phyloP scores from a whole-genome alignment of 768 basidiomycete genomes.

The Multifurca ochricompacta region DNA sequence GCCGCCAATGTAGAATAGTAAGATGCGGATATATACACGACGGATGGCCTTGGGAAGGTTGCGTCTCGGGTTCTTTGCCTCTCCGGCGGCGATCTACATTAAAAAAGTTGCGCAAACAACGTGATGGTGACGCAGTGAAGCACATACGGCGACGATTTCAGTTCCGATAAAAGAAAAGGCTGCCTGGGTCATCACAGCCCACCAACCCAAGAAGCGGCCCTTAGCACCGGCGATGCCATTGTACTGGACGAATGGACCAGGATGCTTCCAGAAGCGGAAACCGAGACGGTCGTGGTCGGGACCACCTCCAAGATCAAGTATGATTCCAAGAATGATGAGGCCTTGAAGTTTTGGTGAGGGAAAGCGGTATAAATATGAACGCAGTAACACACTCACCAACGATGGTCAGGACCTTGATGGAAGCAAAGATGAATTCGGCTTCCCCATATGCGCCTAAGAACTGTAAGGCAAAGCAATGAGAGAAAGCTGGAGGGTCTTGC shows the following conservation, averaged over 20 bases:
- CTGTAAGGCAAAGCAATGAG: not conserved
- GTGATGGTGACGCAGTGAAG: conserved; percentile 30
- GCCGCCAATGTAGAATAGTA: conserved; percentile 61
- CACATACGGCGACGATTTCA: conserved; percentile 36
- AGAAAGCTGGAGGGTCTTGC: conserved; percentile 1
- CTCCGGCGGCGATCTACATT: conserved; percentile 76
- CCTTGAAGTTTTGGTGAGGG: conserved; percentile 16
- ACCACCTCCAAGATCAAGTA: conserved; percentile 53
- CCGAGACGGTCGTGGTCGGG: conserved; percentile 47
- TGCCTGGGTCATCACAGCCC: conserved; percentile 49
- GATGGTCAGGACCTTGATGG: conserved; percentile 47
- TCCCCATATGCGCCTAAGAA: conserved; percentile 36
- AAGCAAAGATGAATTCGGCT: conserved; percentile 44
- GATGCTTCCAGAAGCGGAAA: conserved; percentile 42
- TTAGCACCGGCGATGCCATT: conserved; percentile 33
- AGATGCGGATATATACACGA: conserved; percentile 67
- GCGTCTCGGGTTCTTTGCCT: conserved; percentile 79
- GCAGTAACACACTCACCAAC: conserved; percentile 22
- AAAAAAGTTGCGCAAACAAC: conserved; percentile 44
- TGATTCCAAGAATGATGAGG: conserved; percentile 39
- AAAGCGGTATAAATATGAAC: not conserved
- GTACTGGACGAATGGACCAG: conserved; percentile 49
- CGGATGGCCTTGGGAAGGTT: conserved; percentile 53
- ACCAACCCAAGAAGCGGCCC: conserved; percentile 45
- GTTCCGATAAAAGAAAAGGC: conserved; percentile 56